phyloP scores from a whole-genome alignment of 805 yeast genomes.

The Cyberlindnera xishuangbannaensis region DNA sequence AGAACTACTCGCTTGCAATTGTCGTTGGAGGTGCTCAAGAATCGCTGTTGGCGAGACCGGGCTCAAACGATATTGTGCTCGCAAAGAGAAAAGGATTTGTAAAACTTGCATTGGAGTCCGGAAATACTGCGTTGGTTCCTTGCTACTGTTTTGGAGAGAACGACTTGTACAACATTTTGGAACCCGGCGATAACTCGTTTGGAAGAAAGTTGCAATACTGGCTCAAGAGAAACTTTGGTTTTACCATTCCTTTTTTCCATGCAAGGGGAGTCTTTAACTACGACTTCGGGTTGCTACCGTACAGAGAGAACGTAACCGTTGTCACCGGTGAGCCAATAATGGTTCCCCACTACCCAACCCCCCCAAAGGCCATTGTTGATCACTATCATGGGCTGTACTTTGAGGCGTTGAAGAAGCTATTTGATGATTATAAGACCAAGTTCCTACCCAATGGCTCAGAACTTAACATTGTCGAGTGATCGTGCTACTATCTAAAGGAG shows the following conservation, averaged over 20 bases:
- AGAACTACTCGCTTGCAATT: slow-evolving; percentile 73
- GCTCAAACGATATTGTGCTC: slow-evolving; percentile 60
- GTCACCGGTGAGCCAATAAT: slow-evolving; percentile 68
- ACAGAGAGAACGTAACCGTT: slow-evolving; percentile 69
- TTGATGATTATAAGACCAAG: slow-evolving; percentile 56
- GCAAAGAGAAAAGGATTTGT: slow-evolving; percentile 83
- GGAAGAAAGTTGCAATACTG: slow-evolving; percentile 59
- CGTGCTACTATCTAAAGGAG: no score
- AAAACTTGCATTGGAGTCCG: slow-evolving; percentile 74
- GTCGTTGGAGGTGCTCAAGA: slow-evolving; percentile 98
- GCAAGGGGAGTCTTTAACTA: slow-evolving; percentile 91
- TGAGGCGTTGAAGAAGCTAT: slow-evolving; percentile 55
- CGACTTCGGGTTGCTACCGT: slow-evolving; percentile 88
- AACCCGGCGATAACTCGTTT: slow-evolving; percentile 37
- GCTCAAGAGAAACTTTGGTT: slow-evolving; percentile 67
- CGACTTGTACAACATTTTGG: slow-evolving; percentile 47
- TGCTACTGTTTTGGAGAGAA: slow-evolving; percentile 89
- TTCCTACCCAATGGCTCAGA: slow-evolving; percentile 26
- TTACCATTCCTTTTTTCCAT: slow-evolving; percentile 85
- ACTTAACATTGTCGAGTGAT: slow-evolving; percentile 22
- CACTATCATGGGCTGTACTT: slow-evolving; percentile 70
- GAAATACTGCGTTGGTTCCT: slow-evolving; percentile 79
- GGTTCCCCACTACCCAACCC: slow-evolving; percentile 44
- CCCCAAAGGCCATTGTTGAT: slow-evolving; percentile 47
- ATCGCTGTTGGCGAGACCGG: slow-evolving; percentile 60